Evolutionary conservation across 306 rosid genomes (phyloP).

Genomic region (Aeschynomene evenia): DNA sequence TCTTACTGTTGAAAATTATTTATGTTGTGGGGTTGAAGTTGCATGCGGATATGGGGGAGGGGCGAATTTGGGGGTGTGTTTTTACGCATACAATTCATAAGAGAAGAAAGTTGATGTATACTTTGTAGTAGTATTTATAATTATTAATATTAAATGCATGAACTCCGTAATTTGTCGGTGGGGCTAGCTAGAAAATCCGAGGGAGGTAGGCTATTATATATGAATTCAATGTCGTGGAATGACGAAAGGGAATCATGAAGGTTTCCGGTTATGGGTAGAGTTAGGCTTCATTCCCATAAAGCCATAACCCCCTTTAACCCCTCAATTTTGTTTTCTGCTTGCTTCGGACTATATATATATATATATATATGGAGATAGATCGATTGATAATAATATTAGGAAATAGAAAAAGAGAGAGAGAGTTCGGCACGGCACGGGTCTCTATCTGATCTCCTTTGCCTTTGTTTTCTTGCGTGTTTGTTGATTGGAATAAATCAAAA

Average conservation of each 20-base stretch:
- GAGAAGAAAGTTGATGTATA: neutral
- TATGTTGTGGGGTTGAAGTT: neutral
- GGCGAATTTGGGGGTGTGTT: slow-evolving; percentile 11
- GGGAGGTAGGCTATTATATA: no score
- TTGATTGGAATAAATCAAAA: slow-evolving; percentile 30
- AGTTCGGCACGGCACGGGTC: slow-evolving; percentile 38
- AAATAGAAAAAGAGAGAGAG: slow-evolving; percentile 27
- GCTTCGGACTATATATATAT: slow-evolving; percentile 25
- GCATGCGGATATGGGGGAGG: neutral
- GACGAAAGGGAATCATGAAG: slow-evolving; percentile 46
- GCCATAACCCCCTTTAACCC: slow-evolving; percentile 28
- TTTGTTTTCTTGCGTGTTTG: slow-evolving; percentile 10
- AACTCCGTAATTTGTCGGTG: slow-evolving; percentile 41
- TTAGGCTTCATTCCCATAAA: slow-evolving; percentile 50
- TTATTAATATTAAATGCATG: slow-evolving; percentile 1
- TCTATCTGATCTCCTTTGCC: slow-evolving; percentile 38
- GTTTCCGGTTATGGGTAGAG: slow-evolving; percentile 42
- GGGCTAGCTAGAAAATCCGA: slow-evolving; percentile 16
- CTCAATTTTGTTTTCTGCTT: slow-evolving; percentile 21
- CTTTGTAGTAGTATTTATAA: no score
- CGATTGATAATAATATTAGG: no score
- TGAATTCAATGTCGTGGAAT: slow-evolving; percentile 41
- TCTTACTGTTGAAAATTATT: neutral
- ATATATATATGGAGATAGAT: slow-evolving; percentile 11
- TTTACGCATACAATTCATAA: neutral